Evolutionary conservation across 495 filamentous ascomycete species (phyloP).

Genomic region (Xanthoparmelia taractica): DNA sequence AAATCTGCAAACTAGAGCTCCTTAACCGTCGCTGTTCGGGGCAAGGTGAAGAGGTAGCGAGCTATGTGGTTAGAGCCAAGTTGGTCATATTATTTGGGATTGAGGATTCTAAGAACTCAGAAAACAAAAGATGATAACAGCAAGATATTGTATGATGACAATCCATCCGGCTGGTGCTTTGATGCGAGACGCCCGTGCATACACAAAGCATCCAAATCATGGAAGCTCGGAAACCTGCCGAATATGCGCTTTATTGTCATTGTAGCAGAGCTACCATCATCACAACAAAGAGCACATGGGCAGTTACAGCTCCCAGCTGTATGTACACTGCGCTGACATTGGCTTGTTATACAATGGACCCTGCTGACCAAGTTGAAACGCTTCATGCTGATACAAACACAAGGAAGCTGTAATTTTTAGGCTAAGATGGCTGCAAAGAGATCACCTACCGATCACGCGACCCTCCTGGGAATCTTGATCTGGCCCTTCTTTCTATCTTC

Average conservation of each 20-base stretch:
- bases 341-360: not conserved
- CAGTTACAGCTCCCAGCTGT: not conserved
- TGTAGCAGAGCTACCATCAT: not conserved
- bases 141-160: not conserved
- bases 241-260: not conserved
- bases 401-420: not conserved
- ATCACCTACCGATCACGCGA: conserved; percentile 33
- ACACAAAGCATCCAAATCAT: not conserved
- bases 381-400: not conserved
- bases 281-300: not conserved
- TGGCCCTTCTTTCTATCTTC: conserved; percentile 65
- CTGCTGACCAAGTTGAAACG: not conserved
- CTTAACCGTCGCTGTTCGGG: not conserved
- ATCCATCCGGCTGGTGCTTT: not conserved
- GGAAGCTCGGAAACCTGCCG: not conserved
- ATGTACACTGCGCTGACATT: not conserved
- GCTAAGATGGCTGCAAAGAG: not conserved
- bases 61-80: not conserved
- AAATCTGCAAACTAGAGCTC: not conserved
- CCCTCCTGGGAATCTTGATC: conserved; percentile 62
- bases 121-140: not conserved
- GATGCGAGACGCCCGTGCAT: not conserved
- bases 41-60: not conserved
- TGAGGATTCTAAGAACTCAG: not conserved
- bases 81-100: not conserved